Evolutionary conservation across 164 flowering plant genomes (phyloP), one percentile per base, ranked within the genome.

Genomic region (Liquidambar formosana): DNA sequence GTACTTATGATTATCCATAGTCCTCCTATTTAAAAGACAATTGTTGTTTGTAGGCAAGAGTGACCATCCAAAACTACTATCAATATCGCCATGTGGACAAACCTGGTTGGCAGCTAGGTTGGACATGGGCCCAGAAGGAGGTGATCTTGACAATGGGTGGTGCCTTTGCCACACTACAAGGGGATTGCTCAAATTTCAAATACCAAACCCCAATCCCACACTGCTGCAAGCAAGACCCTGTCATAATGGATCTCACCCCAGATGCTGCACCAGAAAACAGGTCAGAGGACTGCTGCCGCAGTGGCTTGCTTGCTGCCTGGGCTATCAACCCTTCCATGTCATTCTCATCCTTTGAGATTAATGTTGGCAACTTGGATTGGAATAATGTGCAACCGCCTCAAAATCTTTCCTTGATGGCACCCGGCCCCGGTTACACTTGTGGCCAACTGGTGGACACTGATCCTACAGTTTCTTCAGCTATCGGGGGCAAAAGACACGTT

Each of bases 351-450:
- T 89, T 87, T 65, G 82, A 80, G 60, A 74, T 89, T 33, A 49
- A 9, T 38, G 86, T 89, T 49, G 88, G 87, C 12, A 79, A 80
- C 67, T 70, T 81, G 70, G 66, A 15, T 14, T 54, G 27, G 1
- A 77, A 75, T 46, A 11, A 70, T 12, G 70, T 4, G 0, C 25
- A 64, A 13, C 3, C 63, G 49, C 91, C 89, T 25, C 44, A 2
- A 16, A 83, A 84, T 73, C 75, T 80, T 23, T 84, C 91, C 9
- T 66, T 89, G 23, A 54, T 72, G 80, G 86, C 84, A 19, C 89
- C 91, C 2, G 87, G 86, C 22, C 86, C 87, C 1, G 94, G 91
- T 41, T 89, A 85, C 75, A 81, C 88, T 57, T 87, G 88, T 67
- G 71, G 82, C 51, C 61, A 69, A 0, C 25, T 86, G 44, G 49